Evolutionary conservation across 176 grass and related monocot species (phyloP), one percentile per base, ranked within the genome.

Genomic region (Microstegium vimineum): DNA sequence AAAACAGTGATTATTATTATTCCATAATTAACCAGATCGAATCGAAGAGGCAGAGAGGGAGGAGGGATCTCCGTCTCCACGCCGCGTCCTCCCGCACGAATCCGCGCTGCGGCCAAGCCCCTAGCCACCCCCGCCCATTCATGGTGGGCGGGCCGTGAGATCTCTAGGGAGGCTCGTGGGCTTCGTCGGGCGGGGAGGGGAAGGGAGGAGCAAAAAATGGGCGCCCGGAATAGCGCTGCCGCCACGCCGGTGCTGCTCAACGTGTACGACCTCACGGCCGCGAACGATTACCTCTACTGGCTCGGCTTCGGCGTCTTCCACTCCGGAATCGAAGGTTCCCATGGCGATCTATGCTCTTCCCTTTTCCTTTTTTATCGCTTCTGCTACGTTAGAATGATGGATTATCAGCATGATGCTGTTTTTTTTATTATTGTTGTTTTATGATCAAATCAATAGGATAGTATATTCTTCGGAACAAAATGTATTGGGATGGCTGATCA

Each of bases 291-390:
- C 69, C 82, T 94, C 47, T 94, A 94, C 66, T 87, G 87, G 87
- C 40, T 91, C 62, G 92, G 92, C 68, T 84, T 94, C 69, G 92
- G 92, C 17, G 71, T 94, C 74, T 94, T 91, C 87, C 92, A 94
- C 70, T 94, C 92, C 26, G 92, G 92, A 59, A 94, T 94, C 78
- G 89, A 94, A 94, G 92, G 92, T 90, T 43, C 11, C 8, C 3
- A 14, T 20, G 5, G 4, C 45, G 0, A 51, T 52, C 17, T 35
- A 6, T 12, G 1, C 7, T 36, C 5, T 41, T 4, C 7, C 49
- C 12, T 41, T 51, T 2, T 12, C 13, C 43, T 70, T 8, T 4
- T 4, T 33, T 22, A 16, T 49, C 23, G 6, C 16, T 75, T 56
- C 5, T 49, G 18, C 17, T 68, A 47, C 54, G 15, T 22, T 37